A percentile compares a stretch with the other conserved stretches of the same genome.
phyloP scores from a whole-genome alignment of 257 asterid species.

The Przewalskia tangutica region DNA sequence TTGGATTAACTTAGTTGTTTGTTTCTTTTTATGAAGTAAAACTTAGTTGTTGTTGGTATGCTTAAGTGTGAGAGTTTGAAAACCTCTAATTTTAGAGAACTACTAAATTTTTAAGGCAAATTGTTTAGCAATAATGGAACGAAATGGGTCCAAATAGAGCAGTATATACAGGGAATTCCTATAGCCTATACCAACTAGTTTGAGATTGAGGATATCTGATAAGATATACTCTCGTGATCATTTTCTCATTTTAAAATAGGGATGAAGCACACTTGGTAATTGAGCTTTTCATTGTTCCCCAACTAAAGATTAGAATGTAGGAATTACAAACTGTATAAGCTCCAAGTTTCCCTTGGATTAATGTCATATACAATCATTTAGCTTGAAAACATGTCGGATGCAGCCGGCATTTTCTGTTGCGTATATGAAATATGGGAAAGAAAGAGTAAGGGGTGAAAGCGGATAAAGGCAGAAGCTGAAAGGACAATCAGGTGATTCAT shows the following conservation, averaged over 20 bases:
- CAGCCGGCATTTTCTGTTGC: not conserved
- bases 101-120: not conserved
- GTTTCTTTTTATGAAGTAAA: not conserved
- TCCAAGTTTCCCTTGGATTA: not conserved
- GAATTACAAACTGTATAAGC: not conserved
- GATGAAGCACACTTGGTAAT: not conserved
- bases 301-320: not conserved
- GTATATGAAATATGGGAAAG: not conserved
- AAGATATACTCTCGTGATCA: not conserved
- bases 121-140: not conserved
- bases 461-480: not conserved
- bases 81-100: not conserved
- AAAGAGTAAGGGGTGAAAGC: not conserved
- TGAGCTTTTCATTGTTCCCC: not conserved
- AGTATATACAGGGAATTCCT: not conserved
- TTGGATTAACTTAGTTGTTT: not conserved
- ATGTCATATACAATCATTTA: not conserved
- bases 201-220: not conserved
- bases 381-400: not conserved
- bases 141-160: not conserved
- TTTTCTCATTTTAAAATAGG: not conserved
- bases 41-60: not conserved
- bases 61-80: not conserved
- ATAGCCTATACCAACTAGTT: not conserved
- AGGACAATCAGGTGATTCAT: not conserved